Evolutionary conservation across 1,139 yeast species (phyloP).

Genomic region (Arxiozyma slooffiae): DNA sequence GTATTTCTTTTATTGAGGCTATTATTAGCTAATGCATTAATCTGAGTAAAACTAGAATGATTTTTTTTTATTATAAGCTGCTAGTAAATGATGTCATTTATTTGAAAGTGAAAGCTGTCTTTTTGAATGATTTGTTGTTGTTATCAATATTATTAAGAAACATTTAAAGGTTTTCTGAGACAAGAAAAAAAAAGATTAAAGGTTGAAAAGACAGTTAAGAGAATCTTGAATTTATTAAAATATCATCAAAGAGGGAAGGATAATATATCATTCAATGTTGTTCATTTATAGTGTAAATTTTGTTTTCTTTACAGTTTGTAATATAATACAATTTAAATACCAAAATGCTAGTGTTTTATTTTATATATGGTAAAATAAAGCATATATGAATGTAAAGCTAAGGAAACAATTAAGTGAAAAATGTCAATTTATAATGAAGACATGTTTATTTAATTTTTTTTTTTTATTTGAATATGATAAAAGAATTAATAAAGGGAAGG

Average conservation of each 20-base stretch:
- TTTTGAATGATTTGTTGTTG: constrained; percentile 7
- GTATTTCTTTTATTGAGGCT: constrained; percentile 7
- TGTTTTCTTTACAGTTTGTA: constrained; percentile 15
- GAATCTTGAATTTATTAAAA: constrained; percentile 16
- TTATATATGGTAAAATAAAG: constrained; percentile 22
- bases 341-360: constrained; percentile 24
- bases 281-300: constrained; percentile 19
- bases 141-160: constrained; percentile 2
- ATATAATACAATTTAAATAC: constrained; percentile 26
- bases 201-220: constrained; percentile 9
- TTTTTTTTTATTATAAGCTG: background rate
- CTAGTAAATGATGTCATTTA: constrained; percentile 10
- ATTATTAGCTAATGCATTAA: background rate
- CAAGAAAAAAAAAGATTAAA: constrained; percentile 23
- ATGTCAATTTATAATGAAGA: too few relatives aligned
- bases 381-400: background rate
- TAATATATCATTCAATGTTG: constrained; percentile 28
- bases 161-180: constrained; percentile 16
- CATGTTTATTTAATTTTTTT: too few relatives aligned
- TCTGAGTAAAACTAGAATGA: background rate
- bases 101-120: constrained; percentile 18
- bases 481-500: too few relatives aligned
- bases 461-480: too few relatives aligned
- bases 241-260: constrained; percentile 27
- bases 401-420: background rate